Percentiles rank a stretch among this genome's conserved stretches.
These are phyloP conservation scores for Parachaetomium inaequale DNA, from an alignment of 495 filamentous ascomycete species.

Conservation along the genomic window DNA sequence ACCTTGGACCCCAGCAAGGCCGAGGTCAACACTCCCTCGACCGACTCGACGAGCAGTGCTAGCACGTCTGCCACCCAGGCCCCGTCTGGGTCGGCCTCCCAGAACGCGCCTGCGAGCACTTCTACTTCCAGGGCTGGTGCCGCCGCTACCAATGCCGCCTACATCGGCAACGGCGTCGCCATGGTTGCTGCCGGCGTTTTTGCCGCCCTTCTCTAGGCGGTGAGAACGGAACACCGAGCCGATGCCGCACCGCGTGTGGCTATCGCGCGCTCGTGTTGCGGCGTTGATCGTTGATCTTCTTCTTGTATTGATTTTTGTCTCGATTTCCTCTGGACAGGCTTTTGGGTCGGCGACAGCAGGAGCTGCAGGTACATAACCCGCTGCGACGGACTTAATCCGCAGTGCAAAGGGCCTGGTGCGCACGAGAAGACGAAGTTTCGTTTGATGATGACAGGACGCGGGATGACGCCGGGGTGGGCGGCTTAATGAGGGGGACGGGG, in stretches of 20 bases:
- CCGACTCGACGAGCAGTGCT: constrained; percentile 7
- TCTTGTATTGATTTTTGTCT: constrained; percentile 32
- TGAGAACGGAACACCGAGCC: not conserved
- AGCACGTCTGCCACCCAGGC: constrained; percentile 12
- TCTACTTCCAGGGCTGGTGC: constrained; percentile 17
- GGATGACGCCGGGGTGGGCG: constrained; percentile 1
- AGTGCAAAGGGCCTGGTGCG: constrained; percentile 21
- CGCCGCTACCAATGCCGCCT: constrained; percentile 25
- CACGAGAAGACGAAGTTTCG: constrained; percentile 26
- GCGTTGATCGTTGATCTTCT: constrained; percentile 28
- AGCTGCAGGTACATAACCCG: constrained; percentile 25
- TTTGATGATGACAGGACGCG: constrained; percentile 23
- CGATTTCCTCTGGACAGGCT: constrained; percentile 29
- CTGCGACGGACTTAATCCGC: constrained; percentile 13
- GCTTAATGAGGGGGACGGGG: constrained; percentile 2
- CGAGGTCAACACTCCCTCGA: constrained; percentile 2
- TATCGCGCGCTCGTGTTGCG: constrained; percentile 2
- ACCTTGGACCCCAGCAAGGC: constrained; percentile 33
- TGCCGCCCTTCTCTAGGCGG: constrained; percentile 33
- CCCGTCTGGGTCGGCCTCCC: constrained; percentile 8
- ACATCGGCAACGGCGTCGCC: constrained; percentile 32
- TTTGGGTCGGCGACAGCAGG: constrained; percentile 22
- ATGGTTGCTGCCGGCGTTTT: constrained; percentile 35
- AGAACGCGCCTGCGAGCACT: constrained; percentile 12
- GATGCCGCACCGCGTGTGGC: not conserved